Evolutionary conservation across 306 rosid genomes (phyloP).

Genomic region (Cicer yamashitae): DNA sequence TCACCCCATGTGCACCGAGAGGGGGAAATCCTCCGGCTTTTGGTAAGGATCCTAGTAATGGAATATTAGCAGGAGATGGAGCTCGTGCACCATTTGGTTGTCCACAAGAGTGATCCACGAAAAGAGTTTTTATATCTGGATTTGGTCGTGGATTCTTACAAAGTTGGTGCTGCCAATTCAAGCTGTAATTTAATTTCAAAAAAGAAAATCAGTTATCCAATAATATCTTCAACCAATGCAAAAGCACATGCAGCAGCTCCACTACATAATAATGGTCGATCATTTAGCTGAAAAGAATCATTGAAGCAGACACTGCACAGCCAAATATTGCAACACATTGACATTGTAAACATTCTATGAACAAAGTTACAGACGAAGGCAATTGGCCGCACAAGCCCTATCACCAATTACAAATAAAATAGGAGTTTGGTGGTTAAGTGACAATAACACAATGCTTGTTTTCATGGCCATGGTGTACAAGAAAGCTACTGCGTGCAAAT

Average conservation of each 20-base stretch:
- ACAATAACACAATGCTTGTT: neutral
- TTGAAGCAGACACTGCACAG: slow-evolving; percentile 3
- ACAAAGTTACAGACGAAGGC: slow-evolving; percentile 14
- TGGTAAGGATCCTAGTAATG: slow-evolving; percentile 87
- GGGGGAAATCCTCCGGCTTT: slow-evolving; percentile 97
- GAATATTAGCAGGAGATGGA: slow-evolving; percentile 93
- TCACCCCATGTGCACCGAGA: slow-evolving; percentile 92
- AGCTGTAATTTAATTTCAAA: slow-evolving; percentile 61
- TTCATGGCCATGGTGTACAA: neutral
- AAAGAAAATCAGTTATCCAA: slow-evolving; percentile 35
- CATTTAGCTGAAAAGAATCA: slow-evolving; percentile 16
- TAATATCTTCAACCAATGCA: slow-evolving; percentile 10
- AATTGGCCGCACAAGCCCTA: neutral
- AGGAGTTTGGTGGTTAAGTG: neutral
- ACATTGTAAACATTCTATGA: slow-evolving; percentile 27
- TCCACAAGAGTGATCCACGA: slow-evolving; percentile 97
- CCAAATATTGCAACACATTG: slow-evolving; percentile 14
- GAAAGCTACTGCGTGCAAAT: slow-evolving; percentile 26
- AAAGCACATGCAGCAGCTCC: slow-evolving; percentile 15
- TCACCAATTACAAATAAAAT: neutral
- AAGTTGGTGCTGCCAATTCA: slow-evolving; percentile 99
- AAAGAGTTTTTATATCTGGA: slow-evolving; percentile 98
- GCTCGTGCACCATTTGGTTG: slow-evolving; percentile 96
- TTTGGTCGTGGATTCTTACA: slow-evolving; percentile 97
- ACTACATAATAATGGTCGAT: slow-evolving; percentile 7